phyloP scores from a whole-genome alignment of 352 stramenopile genomes.

The Phytophthora foliorum region DNA sequence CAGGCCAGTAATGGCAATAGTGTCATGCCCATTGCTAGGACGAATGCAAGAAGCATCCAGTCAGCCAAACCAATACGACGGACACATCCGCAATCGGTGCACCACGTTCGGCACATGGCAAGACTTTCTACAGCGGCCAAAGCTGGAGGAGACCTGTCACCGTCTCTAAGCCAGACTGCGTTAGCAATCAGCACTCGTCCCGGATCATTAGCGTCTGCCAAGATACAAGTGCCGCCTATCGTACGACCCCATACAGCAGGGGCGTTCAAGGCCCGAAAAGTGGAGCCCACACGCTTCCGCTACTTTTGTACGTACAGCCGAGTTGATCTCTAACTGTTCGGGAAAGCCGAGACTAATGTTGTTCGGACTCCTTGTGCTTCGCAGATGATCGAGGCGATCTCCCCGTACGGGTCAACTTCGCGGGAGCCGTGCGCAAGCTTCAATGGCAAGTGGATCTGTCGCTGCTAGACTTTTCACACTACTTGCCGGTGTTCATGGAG shows the following conservation, averaged over 20 bases:
- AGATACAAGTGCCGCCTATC: conserved; percentile 21
- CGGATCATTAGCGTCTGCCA: conserved; percentile 21
- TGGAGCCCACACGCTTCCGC: conserved; percentile 81
- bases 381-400: conserved; percentile 80
- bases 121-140: conserved; percentile 47
- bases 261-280: conserved; percentile 70
- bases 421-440: conserved; percentile 76
- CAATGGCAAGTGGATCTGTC: conserved; percentile 75
- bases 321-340: neutral
- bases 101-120: conserved; percentile 67
- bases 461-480: conserved; percentile 87
- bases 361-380: neutral
- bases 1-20: conserved; percentile 15
- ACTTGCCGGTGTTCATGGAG: conserved; percentile 95
- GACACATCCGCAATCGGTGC: conserved; percentile 40
- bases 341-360: neutral
- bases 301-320: conserved; percentile 80
- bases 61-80: conserved; percentile 46
- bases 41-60: conserved; percentile 42
- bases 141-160: conserved; percentile 33
- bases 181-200: conserved; percentile 31
- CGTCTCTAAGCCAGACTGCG: conserved; percentile 33
- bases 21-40: conserved; percentile 49
- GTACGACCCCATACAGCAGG: conserved; percentile 58
- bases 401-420: conserved; percentile 80